A percentile compares a stretch with the other conserved stretches of the same genome.
These are phyloP conservation scores for Hibiscus mutabilis DNA, from an alignment of 345 rosid species.

Conservation along the genomic window DNA sequence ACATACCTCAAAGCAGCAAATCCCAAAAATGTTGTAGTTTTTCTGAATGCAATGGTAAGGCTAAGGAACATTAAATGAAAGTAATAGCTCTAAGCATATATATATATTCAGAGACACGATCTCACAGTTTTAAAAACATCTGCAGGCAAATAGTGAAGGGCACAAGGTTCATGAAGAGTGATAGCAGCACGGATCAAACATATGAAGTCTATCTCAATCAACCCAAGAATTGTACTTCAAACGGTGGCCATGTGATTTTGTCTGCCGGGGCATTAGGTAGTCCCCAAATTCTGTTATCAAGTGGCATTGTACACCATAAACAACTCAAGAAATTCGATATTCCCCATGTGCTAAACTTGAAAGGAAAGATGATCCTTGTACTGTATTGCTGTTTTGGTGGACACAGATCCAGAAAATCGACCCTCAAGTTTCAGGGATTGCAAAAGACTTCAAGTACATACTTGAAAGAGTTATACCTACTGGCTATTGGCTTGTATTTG, in stretches of 20 bases:
- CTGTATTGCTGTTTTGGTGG: slow-evolving; percentile 34
- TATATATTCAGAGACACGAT: background rate
- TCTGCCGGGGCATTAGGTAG: slow-evolving; percentile 73
- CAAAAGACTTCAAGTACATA: too few relatives aligned
- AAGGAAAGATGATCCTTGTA: slow-evolving; percentile 49
- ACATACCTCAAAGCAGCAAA: too few relatives aligned
- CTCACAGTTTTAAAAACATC: background rate
- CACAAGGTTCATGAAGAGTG: slow-evolving; percentile 48
- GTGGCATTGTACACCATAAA: slow-evolving; percentile 55
- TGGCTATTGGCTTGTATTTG: slow-evolving; percentile 32
- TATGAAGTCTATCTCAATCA: slow-evolving; percentile 45
- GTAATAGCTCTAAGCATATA: slow-evolving; percentile 10
- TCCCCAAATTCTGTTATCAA: slow-evolving; percentile 62
- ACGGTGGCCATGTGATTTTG: slow-evolving; percentile 50
- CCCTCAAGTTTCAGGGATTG: slow-evolving; percentile 65
- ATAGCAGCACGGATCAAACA: slow-evolving; percentile 25
- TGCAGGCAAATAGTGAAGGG: slow-evolving; percentile 43
- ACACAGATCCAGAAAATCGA: slow-evolving; percentile 28
- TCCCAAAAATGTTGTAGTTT: too few relatives aligned
- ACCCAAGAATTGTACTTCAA: slow-evolving; percentile 20
- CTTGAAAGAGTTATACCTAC: slow-evolving; percentile 41
- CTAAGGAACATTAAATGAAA: too few relatives aligned
- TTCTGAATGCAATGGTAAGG: too few relatives aligned
- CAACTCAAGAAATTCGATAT: slow-evolving; percentile 44
- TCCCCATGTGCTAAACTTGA: slow-evolving; percentile 28